Percentiles rank a stretch among this genome's conserved stretches.
Conservation (phyloP, 1,284 basidiomycete species). For the Schizopora paradoxa region DNA sequence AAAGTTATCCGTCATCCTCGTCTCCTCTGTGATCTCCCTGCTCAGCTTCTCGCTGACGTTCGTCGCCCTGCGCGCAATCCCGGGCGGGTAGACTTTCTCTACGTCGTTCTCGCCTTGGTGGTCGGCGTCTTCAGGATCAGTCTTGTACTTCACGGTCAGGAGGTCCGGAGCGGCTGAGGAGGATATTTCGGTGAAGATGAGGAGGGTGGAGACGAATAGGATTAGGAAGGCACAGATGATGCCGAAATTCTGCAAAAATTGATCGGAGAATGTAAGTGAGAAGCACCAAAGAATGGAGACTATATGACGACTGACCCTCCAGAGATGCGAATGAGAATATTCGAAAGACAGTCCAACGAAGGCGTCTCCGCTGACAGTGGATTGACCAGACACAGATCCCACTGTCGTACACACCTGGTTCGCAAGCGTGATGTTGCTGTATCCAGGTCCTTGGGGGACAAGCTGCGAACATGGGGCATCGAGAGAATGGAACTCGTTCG, state of each 20-base stretch:
- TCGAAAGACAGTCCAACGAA: conserved; percentile 58
- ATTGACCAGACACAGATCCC: conserved; percentile 44
- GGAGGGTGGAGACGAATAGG: conserved; percentile 41
- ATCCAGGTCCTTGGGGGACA: conserved; percentile 45
- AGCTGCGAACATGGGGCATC: conserved; percentile 36
- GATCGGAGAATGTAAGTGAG: background rate
- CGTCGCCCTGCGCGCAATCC: too few relatives aligned
- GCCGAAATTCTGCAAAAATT: conserved; percentile 56
- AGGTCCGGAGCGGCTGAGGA: conserved; percentile 29
- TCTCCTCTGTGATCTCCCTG: too few relatives aligned
- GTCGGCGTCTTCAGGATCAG: too few relatives aligned
- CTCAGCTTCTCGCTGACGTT: too few relatives aligned
- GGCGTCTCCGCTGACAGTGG: conserved; percentile 41
- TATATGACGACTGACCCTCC: conserved; percentile 52
- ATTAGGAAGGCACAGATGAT: conserved; percentile 48
- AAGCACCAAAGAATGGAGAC: background rate
- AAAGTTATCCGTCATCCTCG: conserved; percentile 45
- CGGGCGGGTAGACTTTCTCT: too few relatives aligned
- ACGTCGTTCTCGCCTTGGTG: too few relatives aligned
- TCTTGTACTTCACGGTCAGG: too few relatives aligned
- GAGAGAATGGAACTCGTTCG: conserved; percentile 52
- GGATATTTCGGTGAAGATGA: conserved; percentile 48
- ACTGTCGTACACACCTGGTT: conserved; percentile 62
- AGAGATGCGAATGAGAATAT: conserved; percentile 58
- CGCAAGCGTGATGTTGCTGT: conserved; percentile 42